These are phyloP conservation scores for Camellia granthamiana DNA, from an alignment of 148 eudicot genomes.

Conservation along the genomic window DNA sequence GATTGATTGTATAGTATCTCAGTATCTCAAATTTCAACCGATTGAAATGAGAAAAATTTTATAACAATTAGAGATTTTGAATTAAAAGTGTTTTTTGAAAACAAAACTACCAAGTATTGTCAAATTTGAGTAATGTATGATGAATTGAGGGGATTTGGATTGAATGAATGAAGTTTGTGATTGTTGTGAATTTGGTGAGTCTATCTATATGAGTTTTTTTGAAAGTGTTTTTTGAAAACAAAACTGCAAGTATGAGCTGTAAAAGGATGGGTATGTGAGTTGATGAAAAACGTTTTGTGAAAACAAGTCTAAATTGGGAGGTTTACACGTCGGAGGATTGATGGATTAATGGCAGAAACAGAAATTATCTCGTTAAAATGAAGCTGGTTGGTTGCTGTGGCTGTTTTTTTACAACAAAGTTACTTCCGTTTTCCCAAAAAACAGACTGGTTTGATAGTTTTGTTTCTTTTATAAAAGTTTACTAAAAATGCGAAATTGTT, in stretches of 20 bases:
- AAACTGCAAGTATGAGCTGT: neutral
- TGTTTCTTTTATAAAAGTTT: too few relatives aligned
- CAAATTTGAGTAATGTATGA: too few relatives aligned
- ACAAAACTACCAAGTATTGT: too few relatives aligned
- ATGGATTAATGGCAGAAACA: neutral
- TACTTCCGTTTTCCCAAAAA: neutral
- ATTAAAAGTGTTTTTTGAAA: too few relatives aligned
- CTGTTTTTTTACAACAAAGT: neutral
- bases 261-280: neutral
- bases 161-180: too few relatives aligned
- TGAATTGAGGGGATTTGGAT: neutral
- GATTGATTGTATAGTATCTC: neutral
- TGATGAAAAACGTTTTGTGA: neutral
- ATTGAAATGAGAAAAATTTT: too few relatives aligned
- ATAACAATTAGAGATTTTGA: too few relatives aligned
- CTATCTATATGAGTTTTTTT: neutral
- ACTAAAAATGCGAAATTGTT: too few relatives aligned
- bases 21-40: neutral
- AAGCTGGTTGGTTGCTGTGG: neutral
- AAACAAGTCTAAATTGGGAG: neutral
- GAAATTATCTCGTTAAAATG: neutral
- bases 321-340: neutral
- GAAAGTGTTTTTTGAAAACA: neutral
- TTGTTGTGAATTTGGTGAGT: too few relatives aligned
- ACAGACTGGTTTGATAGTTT: neutral